These are phyloP conservation scores for Plasmodium knowlesi DNA, from an alignment of 169 alveolate species.

Conservation along the genomic window DNA sequence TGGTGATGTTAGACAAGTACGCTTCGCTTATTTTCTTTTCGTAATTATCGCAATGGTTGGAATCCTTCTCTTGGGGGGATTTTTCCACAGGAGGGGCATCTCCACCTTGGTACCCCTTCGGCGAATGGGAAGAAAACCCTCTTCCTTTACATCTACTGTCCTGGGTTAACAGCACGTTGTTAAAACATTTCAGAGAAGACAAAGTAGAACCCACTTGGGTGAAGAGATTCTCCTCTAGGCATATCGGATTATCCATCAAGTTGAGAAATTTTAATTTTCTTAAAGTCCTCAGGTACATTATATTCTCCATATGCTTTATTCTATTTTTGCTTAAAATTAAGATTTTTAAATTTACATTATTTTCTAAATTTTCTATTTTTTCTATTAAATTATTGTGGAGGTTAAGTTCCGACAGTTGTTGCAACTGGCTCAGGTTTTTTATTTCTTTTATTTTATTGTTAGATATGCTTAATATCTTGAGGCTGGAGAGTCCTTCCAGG, in stretches of 20 bases:
- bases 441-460: constrained; percentile 57
- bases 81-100: not conserved
- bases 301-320: constrained; percentile 10
- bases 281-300: constrained; percentile 20
- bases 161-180: not conserved
- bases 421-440: constrained; percentile 36
- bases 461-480: constrained; percentile 26
- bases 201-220: not conserved
- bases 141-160: not conserved
- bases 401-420: constrained; percentile 22
- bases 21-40: constrained; percentile 38
- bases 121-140: not conserved
- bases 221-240: not conserved
- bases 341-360: constrained; percentile 44
- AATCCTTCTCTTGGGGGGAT: not conserved
- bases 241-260: constrained; percentile 55
- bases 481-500: constrained; percentile 19
- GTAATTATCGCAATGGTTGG: constrained; percentile 5
- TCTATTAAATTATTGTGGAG: constrained; percentile 45
- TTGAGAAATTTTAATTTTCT: constrained; percentile 40
- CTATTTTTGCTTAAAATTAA: constrained; percentile 53
- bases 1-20: constrained; percentile 9
- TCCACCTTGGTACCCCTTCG: not conserved
- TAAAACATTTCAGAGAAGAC: constrained; percentile 26
- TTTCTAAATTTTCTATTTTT: constrained; percentile 48